Base-by-base conservation (phyloP, 1,284 basidiomycete species). In the Rhodotorula sp. region DNA sequence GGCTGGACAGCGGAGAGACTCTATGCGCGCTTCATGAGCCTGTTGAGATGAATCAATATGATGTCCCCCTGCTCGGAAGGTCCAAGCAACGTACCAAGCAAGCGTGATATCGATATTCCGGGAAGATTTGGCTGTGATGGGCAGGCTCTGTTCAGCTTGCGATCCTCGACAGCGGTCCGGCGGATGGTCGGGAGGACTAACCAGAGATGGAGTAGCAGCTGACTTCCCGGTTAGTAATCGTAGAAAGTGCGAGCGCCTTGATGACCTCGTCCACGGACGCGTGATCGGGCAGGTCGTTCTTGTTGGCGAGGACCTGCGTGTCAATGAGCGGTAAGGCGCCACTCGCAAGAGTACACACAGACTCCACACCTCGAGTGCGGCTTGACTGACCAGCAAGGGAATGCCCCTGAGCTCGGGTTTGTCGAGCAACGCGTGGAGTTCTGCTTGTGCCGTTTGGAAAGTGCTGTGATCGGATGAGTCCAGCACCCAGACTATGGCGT, bases 401-500 rank as follows among this genome's bases (percentile, higher is more conserved):
- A 97, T 92, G 1, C 90, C 89, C 1, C 83, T 80, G 31, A 98
- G 85, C 34, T 86, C 87, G 0, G 89, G 85, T 57, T 93, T 87
- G 18, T 86, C 84, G 31, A 98, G 85, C 4, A 98, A 84, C 0
- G 64, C 89, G 79, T 95, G 93, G 7, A 98, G 84, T 80, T 98
- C 95, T 61, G 94, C 93, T 14, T 89, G 87, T 3, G 92, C 92
- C 10, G 91, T 89, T 66, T 92, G 90, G 79, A 95, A 89, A 78
- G 90, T 91, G 67, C 91, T 89, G 69, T 84, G 84, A 79, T 95
- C 93, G 62, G 87, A 85, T 4, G 92, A 90, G 80, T 97, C 93
- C 49, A 97, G 90, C 34, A 97, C 92, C 79, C 81, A 97, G 89
- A 98, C 87, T 60, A 99, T 90, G 14, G 95, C 95, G 78, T 95